These are phyloP conservation scores for Trichoderma endophyticum DNA, from an alignment of 2,329 filamentous ascomycete species.

Conservation along the genomic window DNA sequence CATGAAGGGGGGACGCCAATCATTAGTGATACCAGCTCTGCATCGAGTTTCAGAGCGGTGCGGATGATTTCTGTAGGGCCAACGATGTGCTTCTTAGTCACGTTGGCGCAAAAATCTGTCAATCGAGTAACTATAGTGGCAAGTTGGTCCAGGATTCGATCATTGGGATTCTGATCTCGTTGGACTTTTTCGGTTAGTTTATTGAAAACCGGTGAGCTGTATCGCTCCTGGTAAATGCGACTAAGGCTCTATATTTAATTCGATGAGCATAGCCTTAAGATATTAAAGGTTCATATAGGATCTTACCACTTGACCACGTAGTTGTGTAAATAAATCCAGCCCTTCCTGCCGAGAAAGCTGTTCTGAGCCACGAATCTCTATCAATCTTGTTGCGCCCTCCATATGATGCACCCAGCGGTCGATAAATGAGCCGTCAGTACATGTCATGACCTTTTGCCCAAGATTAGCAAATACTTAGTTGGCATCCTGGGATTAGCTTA, in stretches of 20 bases:
- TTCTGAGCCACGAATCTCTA: background rate
- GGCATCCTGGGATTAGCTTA: background rate
- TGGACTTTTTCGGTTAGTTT: background rate
- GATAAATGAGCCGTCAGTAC: background rate
- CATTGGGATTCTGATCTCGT: background rate
- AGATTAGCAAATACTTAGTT: background rate
- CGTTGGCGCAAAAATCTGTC: background rate
- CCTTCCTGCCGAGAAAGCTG: background rate
- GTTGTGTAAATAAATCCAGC: background rate
- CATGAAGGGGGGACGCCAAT: background rate
- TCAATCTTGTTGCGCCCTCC: background rate
- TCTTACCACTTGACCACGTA: background rate
- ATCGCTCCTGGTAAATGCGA: background rate
- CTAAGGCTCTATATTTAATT: background rate
- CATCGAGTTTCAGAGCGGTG: background rate
- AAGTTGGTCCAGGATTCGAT: background rate
- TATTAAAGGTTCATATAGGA: background rate
- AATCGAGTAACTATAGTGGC: background rate
- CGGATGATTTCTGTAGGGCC: background rate
- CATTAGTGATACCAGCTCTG: background rate
- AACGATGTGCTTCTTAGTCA: background rate
- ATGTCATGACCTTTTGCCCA: background rate
- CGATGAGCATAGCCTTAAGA: background rate
- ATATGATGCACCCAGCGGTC: background rate
- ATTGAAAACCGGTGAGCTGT: background rate